Percentiles rank a stretch among this genome's conserved stretches.
Evolutionary conservation across 2,329 filamentous ascomycete species (phyloP).

Genomic region (Fusarium mundagurra): DNA sequence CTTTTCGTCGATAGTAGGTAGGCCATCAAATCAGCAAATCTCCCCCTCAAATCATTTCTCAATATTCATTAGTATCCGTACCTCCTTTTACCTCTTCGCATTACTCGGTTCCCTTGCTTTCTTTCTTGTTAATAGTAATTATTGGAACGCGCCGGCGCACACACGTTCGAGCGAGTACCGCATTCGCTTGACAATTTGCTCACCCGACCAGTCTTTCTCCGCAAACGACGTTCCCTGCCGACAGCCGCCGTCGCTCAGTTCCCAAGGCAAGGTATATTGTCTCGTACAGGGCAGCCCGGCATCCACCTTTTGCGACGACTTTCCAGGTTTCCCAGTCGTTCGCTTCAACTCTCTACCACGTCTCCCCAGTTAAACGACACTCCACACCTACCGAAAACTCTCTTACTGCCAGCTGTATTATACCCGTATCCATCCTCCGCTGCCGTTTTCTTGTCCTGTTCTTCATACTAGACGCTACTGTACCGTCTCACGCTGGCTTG

Average conservation of each 20-base stretch:
- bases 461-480: slow-evolving; percentile 11
- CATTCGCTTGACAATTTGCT: slow-evolving; percentile 16
- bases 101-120: slow-evolving; percentile 9
- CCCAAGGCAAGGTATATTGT: slow-evolving; percentile 16
- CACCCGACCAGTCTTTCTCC: slow-evolving; percentile 21
- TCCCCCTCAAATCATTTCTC: slow-evolving; percentile 20
- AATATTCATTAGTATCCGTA: slow-evolving; percentile 15
- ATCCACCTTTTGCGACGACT: slow-evolving; percentile 19
- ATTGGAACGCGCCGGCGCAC: slow-evolving; percentile 13
- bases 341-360: slow-evolving; percentile 25
- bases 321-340: slow-evolving; percentile 25
- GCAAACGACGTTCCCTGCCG: slow-evolving; percentile 28
- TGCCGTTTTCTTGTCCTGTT: slow-evolving; percentile 3
- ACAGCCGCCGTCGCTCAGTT: slow-evolving; percentile 10
- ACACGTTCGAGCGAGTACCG: slow-evolving; percentile 10
- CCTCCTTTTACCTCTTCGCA: slow-evolving; percentile 15
- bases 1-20: slow-evolving; percentile 23
- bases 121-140: slow-evolving; percentile 7
- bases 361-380: slow-evolving; percentile 15
- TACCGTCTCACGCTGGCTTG: slow-evolving; percentile 24
- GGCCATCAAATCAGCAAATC: slow-evolving; percentile 31
- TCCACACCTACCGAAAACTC: slow-evolving; percentile 24
- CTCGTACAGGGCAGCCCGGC: slow-evolving; percentile 25
- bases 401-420: slow-evolving; percentile 14
- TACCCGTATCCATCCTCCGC: slow-evolving; percentile 14